Base-by-base conservation (phyloP, 1,284 basidiomycete species). In the Spongiforma sp. region DNA sequence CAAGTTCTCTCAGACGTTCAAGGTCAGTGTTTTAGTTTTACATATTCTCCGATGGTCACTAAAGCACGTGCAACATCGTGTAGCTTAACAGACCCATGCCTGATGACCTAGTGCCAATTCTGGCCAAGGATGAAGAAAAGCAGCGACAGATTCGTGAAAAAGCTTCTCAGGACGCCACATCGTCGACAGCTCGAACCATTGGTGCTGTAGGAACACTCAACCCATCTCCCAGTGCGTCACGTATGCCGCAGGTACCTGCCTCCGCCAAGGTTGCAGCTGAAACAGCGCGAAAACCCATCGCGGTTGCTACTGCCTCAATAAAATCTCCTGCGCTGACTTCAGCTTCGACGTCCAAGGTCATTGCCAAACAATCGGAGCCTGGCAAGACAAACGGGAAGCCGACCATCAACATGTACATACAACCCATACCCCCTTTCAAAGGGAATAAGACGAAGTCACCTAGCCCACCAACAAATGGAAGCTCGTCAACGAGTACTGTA, bases 61-160 rank as follows among this genome's bases (percentile, higher is more conserved):
- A 37, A 61, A 12, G 57, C 63, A 57, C 39, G 60, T 19, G 12
- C 33, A 57, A 33, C 24, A 54, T 48, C 41, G 60, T 50, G 32
- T 67, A 94, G 93, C 88, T 98, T 60, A 96, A 96, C 75, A 92
- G 95, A 74, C 94, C 95, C 11, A 94, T 98, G 68, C 96, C 95
- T 15, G 93, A 94, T 55, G 97, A 99, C 77, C 86, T 99, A 60
- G 90, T 98, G n/a, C 86, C 92, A 7, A 95, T 98, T 71, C 81
- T 98, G 41, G 89, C 94, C 53, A 97, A 97, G 79, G 93, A 96
- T 72, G 92, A 93, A 78, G 88, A 90, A 60, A 95, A 93, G 79
- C 94, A 96, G 73, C 88, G 88, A 68, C 86, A 83, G 61, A 95
- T 96, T 73, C 86, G 88, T 64, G 92, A 94, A 73, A 94, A 91